Evolutionary conservation across 805 yeast genomes (phyloP).

Genomic region (Candida ulmi): DNA sequence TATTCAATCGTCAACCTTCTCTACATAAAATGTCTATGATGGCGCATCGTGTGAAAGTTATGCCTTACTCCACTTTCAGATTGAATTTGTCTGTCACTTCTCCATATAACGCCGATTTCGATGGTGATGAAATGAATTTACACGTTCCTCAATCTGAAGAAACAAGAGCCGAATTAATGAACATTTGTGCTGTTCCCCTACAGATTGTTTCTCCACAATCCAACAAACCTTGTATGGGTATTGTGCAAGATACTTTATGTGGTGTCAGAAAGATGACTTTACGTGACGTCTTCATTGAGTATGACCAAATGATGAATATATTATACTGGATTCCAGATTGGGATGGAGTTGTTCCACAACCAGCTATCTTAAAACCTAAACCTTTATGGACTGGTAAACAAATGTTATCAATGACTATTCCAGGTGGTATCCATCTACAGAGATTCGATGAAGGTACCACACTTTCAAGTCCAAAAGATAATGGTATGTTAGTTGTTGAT

Average conservation of each 20-base stretch:
- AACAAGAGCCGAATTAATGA: slow-evolving; percentile 92
- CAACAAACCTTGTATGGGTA: slow-evolving; percentile 99
- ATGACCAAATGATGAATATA: slow-evolving; percentile 93
- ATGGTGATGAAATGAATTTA: slow-evolving; percentile 99
- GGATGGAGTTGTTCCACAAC: slow-evolving; percentile 97
- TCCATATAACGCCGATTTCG: slow-evolving; percentile 99
- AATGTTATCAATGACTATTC: slow-evolving; percentile 85
- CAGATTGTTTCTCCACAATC: slow-evolving; percentile 98
- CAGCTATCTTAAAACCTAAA: slow-evolving; percentile 89
- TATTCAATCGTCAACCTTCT: slow-evolving; percentile 98
- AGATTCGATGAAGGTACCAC: slow-evolving; percentile 90
- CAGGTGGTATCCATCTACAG: slow-evolving; percentile 91
- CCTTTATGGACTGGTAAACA: slow-evolving; percentile 99
- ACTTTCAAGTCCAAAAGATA: slow-evolving; percentile 78
- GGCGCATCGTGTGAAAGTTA: slow-evolving; percentile 97
- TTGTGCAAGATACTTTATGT: slow-evolving; percentile 97
- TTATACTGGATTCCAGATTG: slow-evolving; percentile 97
- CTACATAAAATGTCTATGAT: slow-evolving; percentile 99
- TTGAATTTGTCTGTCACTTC: slow-evolving; percentile 95
- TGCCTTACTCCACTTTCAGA: slow-evolving; percentile 98
- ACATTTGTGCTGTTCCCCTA: slow-evolving; percentile 93
- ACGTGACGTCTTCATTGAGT: slow-evolving; percentile 83
- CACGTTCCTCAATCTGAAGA: slow-evolving; percentile 99
- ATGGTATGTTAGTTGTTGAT: slow-evolving; percentile 91
- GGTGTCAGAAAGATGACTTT: slow-evolving; percentile 95